Conservation (phyloP, 441 rosid genomes). For the Breynia disticha region DNA sequence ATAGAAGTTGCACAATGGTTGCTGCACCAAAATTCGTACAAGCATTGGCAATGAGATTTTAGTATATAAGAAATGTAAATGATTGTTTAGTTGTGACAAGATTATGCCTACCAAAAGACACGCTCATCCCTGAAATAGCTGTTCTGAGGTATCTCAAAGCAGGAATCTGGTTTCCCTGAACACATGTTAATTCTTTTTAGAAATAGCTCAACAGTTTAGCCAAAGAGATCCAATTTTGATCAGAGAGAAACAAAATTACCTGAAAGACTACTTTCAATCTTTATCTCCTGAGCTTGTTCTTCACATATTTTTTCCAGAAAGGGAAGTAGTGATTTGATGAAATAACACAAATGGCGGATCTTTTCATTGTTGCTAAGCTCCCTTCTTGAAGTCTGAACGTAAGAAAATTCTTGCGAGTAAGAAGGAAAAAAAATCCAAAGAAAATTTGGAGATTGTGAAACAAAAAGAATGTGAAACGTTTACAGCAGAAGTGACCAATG, state of each 20-base stretch:
- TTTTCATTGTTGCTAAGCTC: slow-evolving; percentile 32
- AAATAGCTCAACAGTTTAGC: slow-evolving; percentile 3
- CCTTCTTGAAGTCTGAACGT: slow-evolving; percentile 48
- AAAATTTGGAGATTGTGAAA: not conserved
- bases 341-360: slow-evolving; percentile 37
- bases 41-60: not conserved
- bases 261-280: slow-evolving; percentile 48
- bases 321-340: slow-evolving; percentile 54
- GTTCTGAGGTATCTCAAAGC: slow-evolving; percentile 35
- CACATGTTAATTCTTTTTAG: slow-evolving; percentile 12
- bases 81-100: not conserved
- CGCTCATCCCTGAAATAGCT: slow-evolving; percentile 59
- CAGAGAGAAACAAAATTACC: slow-evolving; percentile 26
- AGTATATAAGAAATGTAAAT: slow-evolving; percentile 5
- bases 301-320: slow-evolving; percentile 40
- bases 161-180: slow-evolving; percentile 27
- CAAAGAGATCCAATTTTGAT: not conserved
- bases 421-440: not conserved
- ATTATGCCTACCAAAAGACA: slow-evolving; percentile 58
- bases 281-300: slow-evolving; percentile 44
- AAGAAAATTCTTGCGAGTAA: slow-evolving; percentile 11
- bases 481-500: too few relatives aligned
- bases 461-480: too few relatives aligned
- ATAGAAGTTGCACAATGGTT: slow-evolving; percentile 91
- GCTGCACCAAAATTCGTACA: slow-evolving; percentile 27